A percentile compares a stretch with the other conserved stretches of the same genome.
phyloP scores from a whole-genome alignment of 805 yeast species.

The Candida krabiensis region DNA sequence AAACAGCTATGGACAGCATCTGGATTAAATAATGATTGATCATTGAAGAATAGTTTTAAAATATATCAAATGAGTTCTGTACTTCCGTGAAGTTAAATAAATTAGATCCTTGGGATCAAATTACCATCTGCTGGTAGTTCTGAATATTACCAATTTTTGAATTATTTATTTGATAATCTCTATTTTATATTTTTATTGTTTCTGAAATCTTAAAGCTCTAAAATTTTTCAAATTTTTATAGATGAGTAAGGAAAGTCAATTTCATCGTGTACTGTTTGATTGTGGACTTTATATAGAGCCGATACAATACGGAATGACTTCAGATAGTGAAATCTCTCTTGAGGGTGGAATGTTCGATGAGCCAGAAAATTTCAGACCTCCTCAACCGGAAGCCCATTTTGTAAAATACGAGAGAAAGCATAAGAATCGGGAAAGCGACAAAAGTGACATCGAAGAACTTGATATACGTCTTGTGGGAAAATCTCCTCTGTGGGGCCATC shows the following conservation, averaged over 20 bases:
- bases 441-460: constrained; percentile 39
- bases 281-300: too few species aligned
- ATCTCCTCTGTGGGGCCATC: constrained; percentile 96
- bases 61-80: background rate
- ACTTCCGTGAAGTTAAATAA: too few species aligned
- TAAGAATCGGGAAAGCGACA: constrained; percentile 24
- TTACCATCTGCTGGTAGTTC: too few species aligned
- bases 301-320: too few species aligned
- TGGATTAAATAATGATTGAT: background rate
- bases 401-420: constrained; percentile 54
- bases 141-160: too few species aligned
- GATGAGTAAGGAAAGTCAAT: too few species aligned
- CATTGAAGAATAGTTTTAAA: constrained; percentile 2
- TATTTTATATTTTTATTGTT: too few species aligned
- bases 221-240: too few species aligned
- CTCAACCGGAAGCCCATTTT: constrained; percentile 67
- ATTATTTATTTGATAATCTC: too few species aligned
- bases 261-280: too few species aligned
- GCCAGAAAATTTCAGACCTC: constrained; percentile 73
- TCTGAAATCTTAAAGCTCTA: too few species aligned
- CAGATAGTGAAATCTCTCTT: constrained; percentile 22
- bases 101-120: too few species aligned
- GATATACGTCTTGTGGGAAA: constrained; percentile 77
- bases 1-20: constrained; percentile 1
- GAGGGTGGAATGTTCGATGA: constrained; percentile 72